Conservation (phyloP, 768 basidiomycete species). For the Suillus plorans region DNA sequence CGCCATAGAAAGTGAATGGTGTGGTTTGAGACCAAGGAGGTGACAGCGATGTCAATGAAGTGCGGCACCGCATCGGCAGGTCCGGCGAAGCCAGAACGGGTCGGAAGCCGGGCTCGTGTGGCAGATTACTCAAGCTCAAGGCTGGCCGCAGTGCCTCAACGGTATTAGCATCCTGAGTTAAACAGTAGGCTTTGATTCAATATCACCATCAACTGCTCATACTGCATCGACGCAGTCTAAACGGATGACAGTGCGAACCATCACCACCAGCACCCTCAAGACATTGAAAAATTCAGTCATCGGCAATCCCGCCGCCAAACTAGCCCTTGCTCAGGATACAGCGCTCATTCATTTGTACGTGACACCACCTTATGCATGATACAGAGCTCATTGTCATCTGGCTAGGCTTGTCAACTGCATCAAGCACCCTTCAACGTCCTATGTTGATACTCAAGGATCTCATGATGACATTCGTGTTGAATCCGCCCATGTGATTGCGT, state of each 20-base stretch:
- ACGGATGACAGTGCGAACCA: conserved; percentile 31
- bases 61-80: neutral
- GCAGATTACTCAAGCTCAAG: too few relatives aligned
- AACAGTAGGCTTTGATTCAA: neutral
- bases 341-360: conserved; percentile 56
- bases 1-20: neutral
- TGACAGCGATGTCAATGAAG: neutral
- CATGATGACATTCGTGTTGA: conserved; percentile 62
- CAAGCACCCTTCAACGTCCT: conserved; percentile 37
- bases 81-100: neutral
- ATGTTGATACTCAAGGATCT: conserved; percentile 35
- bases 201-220: neutral
- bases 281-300: conserved; percentile 74
- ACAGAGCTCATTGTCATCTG: neutral
- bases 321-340: conserved; percentile 53
- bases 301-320: conserved; percentile 75
- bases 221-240: neutral
- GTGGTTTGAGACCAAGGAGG: neutral
- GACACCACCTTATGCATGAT: neutral
- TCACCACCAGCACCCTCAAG: conserved; percentile 46
- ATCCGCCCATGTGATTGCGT: conserved; percentile 73
- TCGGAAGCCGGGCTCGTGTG: conserved; percentile 4
- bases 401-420: conserved; percentile 63
- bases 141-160: too few relatives aligned
- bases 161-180: neutral